Evolutionary conservation across 148 eudicot species (phyloP).

Genomic region (Silene latifolia): DNA sequence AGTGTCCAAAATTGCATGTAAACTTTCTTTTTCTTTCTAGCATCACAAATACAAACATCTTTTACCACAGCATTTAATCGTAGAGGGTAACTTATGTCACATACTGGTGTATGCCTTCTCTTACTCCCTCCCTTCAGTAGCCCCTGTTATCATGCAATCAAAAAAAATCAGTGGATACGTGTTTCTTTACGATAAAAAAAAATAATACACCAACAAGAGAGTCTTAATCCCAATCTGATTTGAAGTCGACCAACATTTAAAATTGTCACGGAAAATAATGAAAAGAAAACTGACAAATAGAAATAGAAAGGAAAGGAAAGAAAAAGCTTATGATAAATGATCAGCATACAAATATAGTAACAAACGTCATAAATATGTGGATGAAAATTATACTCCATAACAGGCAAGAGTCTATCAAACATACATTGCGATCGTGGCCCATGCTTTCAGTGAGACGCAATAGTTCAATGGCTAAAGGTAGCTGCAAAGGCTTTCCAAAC

Average conservation of each 20-base stretch:
- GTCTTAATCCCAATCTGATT: neutral
- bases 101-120: constrained; percentile 63
- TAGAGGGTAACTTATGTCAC: constrained; percentile 59
- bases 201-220: neutral
- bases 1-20: constrained; percentile 69
- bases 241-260: too few relatives aligned
- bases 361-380: neutral
- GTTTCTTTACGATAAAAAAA: neutral
- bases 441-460: constrained; percentile 62
- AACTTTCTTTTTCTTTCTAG: constrained; percentile 44
- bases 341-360: neutral
- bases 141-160: constrained; percentile 45
- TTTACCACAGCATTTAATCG: constrained; percentile 66
- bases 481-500: constrained; percentile 76
- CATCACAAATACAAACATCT: constrained; percentile 49
- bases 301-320: neutral
- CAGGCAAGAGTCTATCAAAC: constrained; percentile 15
- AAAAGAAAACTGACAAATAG: neutral
- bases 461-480: constrained; percentile 76
- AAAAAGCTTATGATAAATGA: neutral
- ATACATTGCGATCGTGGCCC: constrained; percentile 72
- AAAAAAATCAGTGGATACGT: neutral
- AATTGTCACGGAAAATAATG: neutral
- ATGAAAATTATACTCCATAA: neutral
- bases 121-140: constrained; percentile 75